Conservation (phyloP, 2,329 filamentous ascomycete species). For the Periconia macrospinosa region DNA sequence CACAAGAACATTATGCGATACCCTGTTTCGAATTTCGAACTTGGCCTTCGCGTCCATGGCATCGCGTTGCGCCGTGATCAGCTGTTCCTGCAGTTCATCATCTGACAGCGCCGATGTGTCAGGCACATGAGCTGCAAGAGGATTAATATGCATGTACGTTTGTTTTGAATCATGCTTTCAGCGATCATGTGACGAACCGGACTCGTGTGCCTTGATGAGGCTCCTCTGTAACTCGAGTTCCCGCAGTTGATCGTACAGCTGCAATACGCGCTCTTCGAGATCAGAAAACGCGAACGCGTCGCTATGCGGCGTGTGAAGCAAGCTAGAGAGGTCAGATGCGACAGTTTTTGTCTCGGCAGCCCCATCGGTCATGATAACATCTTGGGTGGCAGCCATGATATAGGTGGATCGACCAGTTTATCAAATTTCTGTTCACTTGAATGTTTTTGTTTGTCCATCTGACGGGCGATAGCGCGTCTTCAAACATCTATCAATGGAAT, state of each 20-base stretch:
- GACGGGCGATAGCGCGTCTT: conserved; percentile 9
- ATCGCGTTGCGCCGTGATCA: conserved; percentile 61
- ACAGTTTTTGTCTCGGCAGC: conserved; percentile 7
- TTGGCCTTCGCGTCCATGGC: conserved; percentile 71
- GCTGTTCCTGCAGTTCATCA: conserved; percentile 55
- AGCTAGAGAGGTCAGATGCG: conserved; percentile 29
- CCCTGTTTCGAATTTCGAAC: conserved; percentile 70
- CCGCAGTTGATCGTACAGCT: conserved; percentile 71
- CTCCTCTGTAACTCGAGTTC: conserved; percentile 73
- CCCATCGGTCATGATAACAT: conserved; percentile 26
- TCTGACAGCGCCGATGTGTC: conserved; percentile 47
- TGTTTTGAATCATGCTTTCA: not conserved
- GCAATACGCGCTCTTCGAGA: conserved; percentile 66
- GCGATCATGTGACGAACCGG: conserved; percentile 19
- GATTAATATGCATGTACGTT: not conserved
- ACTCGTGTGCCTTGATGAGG: conserved; percentile 56
- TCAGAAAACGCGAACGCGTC: conserved; percentile 63
- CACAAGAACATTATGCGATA: conserved; percentile 68
- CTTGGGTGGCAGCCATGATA: conserved; percentile 22
- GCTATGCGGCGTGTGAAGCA: conserved; percentile 48
- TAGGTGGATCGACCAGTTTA: not conserved
- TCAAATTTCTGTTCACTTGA: conserved; percentile 1
- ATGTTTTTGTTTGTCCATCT: conserved; percentile 6
- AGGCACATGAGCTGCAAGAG: conserved; percentile 25
- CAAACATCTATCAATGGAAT: not conserved